Base-by-base conservation (phyloP, 495 filamentous ascomycete genomes). In the Hypoxylon crocopeplum region DNA sequence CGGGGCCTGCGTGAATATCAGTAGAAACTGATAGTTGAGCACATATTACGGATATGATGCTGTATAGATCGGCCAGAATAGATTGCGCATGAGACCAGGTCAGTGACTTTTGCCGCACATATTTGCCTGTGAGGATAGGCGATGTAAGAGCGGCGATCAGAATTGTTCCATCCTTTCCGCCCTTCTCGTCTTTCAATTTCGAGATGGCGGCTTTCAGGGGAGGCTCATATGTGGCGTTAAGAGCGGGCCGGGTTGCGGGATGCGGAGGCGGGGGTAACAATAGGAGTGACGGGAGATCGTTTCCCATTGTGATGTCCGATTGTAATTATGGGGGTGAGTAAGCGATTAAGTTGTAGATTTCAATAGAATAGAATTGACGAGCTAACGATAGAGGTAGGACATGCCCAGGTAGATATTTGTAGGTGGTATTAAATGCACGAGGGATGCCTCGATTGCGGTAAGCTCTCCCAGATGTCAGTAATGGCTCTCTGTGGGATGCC, bases 31-130 rank as follows among this genome's bases (percentile, higher is more conserved):
- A 75, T 10, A 84, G 72, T 56, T 86, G 79, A 30, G 86, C 79
- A 52, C 84, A 88, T 20, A 91, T 74, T 44, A 86, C 74, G 30
- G 85, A 83, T 64, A 94, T 75, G 36, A 98, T 78, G 62, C 83
- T 85, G 79, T 98, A 98, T 51, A 96, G 64, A 45, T 81, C 83
- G 16, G 89, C 88, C 17, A 98, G 69, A 11, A 93, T 78, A 22
- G 75, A 73, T 74, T 97, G 92, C 7, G 87, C 77, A 20, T 80
- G 72, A 47, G 57, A 70, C 75, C 76, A 91, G 83, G 51, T 84
- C 53, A 74, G 74, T 66, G 60, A 83, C 75, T 71, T 87, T 74
- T 62, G 84, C 74, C 64, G 62, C 11, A 60, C 15, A 34, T 50
- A 73, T 33, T 62, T 69, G 17, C 76, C 77, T 41, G 79, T 71